These are phyloP conservation scores for Suhomyces bolitotheri DNA, from an alignment of 1,139 yeast species.

Conservation along the genomic window DNA sequence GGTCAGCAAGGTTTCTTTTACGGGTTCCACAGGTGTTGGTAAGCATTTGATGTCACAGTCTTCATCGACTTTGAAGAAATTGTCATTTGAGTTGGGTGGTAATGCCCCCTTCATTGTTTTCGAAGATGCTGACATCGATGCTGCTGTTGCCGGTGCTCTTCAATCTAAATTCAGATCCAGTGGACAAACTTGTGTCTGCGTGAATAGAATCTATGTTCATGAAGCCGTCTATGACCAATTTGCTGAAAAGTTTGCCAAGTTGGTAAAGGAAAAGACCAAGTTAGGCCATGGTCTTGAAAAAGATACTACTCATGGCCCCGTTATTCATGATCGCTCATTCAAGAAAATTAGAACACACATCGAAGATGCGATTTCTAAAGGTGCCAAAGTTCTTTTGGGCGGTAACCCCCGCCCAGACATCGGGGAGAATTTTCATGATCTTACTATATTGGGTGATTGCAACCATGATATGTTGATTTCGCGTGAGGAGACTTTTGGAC, in stretches of 20 bases:
- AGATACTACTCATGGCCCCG: conserved; percentile 48
- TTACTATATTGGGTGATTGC: conserved; percentile 42
- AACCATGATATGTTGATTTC: conserved; percentile 42
- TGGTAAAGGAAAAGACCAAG: conserved; percentile 20
- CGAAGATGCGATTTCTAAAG: conserved; percentile 43
- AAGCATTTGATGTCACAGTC: conserved; percentile 50
- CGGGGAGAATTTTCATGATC: conserved; percentile 43
- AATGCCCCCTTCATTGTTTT: conserved; percentile 53
- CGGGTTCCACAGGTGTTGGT: conserved; percentile 62
- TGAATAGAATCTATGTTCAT: conserved; percentile 79
- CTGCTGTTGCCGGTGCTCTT: conserved; percentile 51
- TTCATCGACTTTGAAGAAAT: conserved; percentile 46
- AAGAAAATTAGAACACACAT: conserved; percentile 42
- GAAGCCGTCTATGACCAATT: conserved; percentile 64
- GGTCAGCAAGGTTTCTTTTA: conserved; percentile 53
- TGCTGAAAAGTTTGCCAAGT: conserved; percentile 34
- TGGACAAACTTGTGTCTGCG: conserved; percentile 93
- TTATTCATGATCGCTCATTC: conserved; percentile 43
- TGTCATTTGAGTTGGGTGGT: conserved; percentile 55
- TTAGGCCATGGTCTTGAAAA: conserved; percentile 44
- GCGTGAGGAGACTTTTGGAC: conserved; percentile 50
- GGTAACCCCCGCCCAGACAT: conserved; percentile 43
- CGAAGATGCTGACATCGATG: conserved; percentile 50
- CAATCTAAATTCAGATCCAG: conserved; percentile 62
- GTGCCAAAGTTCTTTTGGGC: conserved; percentile 41